phyloP scores from a whole-genome alignment of 768 basidiomycete genomes.

The Brasilioporus rufonigricans region DNA sequence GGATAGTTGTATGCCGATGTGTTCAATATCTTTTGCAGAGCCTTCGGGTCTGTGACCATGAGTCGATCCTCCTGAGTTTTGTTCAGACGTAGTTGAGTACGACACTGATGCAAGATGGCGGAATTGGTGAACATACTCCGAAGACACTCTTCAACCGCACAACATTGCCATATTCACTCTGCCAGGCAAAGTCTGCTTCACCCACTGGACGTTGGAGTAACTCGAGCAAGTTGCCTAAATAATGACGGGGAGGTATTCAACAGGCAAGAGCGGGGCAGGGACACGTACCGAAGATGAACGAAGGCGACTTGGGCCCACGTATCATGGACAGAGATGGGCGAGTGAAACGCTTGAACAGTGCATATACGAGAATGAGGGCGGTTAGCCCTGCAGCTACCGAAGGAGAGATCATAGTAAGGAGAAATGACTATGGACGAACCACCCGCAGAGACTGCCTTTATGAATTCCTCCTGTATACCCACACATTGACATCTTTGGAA shows the following conservation, averaged over 20 bases:
- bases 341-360: not conserved
- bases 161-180: slow-evolving; percentile 23
- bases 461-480: not conserved
- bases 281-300: slow-evolving; percentile 12
- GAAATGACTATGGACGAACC: no score
- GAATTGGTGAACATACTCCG: slow-evolving; percentile 12
- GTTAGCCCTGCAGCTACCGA: not conserved
- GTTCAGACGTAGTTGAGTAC: not conserved
- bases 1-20: slow-evolving; percentile 42
- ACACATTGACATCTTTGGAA: no score
- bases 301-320: slow-evolving; percentile 13
- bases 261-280: not conserved
- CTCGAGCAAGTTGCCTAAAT: slow-evolving; percentile 26
- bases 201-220: slow-evolving; percentile 23
- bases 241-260: slow-evolving; percentile 13
- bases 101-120: no score
- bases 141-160: slow-evolving; percentile 23
- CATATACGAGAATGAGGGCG: not conserved
- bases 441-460: not conserved
- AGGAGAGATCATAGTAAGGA: slow-evolving; percentile 3
- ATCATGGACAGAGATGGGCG: not conserved
- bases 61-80: slow-evolving; percentile 41
- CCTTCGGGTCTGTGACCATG: slow-evolving; percentile 46
- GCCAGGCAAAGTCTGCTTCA: slow-evolving; percentile 32
- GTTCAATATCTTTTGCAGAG: slow-evolving; percentile 37